phyloP scores from a whole-genome alignment of 345 rosid genomes.

The Litchi chinensis region DNA sequence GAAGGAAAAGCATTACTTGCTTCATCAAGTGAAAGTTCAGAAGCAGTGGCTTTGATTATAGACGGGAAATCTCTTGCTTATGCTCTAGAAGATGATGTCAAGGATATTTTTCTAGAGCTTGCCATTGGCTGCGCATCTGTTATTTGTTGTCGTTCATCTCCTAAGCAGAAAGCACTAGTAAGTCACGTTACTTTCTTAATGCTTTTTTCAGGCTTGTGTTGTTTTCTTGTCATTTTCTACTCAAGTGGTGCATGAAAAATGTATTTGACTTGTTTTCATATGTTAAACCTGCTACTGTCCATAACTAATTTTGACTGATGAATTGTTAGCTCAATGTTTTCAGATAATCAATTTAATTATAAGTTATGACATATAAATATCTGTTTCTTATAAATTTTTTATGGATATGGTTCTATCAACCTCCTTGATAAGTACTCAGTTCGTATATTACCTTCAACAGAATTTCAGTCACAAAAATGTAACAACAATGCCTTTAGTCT shows the following conservation, averaged over 20 bases:
- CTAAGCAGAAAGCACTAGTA: slow-evolving; percentile 96
- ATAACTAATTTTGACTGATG: no score
- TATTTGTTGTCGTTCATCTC: slow-evolving; percentile 96
- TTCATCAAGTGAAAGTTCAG: slow-evolving; percentile 49
- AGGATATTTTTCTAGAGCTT: slow-evolving; percentile 77
- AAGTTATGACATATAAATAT: no score
- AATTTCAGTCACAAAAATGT: neutral
- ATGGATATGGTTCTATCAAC: neutral
- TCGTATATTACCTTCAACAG: slow-evolving; percentile 10
- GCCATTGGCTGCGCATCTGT: slow-evolving; percentile 90
- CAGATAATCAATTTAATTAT: no score
- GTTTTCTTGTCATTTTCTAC: neutral
- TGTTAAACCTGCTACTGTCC: no score
- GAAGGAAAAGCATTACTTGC: slow-evolving; percentile 55
- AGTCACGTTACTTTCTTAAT: slow-evolving; percentile 17
- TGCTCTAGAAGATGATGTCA: slow-evolving; percentile 76
- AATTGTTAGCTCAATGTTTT: no score
- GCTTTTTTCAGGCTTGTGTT: neutral
- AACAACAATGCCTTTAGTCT: slow-evolving; percentile 2
- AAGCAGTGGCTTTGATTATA: slow-evolving; percentile 83
- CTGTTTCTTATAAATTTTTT: neutral
- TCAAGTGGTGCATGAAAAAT: neutral
- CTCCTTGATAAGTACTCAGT: neutral
- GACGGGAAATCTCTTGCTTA: slow-evolving; percentile 85
- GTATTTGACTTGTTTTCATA: neutral